Base-by-base conservation (phyloP, 345 rosid species). In the Viola odorata region DNA sequence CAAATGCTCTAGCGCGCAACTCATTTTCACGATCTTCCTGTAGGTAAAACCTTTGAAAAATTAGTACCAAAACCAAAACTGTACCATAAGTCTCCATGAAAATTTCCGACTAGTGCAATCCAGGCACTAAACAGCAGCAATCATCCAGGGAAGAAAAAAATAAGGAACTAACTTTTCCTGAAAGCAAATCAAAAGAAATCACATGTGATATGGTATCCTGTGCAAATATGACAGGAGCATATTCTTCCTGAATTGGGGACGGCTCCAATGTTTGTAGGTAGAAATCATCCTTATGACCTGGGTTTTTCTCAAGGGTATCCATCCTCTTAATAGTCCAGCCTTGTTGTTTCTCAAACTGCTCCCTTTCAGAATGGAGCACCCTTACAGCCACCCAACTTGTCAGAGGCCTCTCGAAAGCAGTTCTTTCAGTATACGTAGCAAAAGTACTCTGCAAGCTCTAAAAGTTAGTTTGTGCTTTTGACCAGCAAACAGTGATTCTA, bases 221-320 rank as follows among this genome's bases (percentile, higher is more conserved):
- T 41, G 99, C 99, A 75, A 94, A 94, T 77, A 94, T 94, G 52
- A 94, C 99, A 4, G 99, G 99, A 41, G 96, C 96, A 75, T 92
- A 92, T 85, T 92, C 98, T 69, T 87, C 84, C 75, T 83, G 89
- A 70, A 82, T 65, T 39, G 96, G 94, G 47, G 96, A 82, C 47
- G 94, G 91, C 78, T 87, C 95, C 75, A 70, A 65, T 6, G 74
- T 68, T 65, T 88, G 84, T 0, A 77, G 80, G 64, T 64, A 70
- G 64, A 80, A 80, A 42, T 86, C 91, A 78, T 85, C 92, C 77
- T 92, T 85, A 40, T 75, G 94, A 77, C 83, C 96, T 12, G 88
- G 98, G 62, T 84, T 85, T 57, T 89, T 77, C 67, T 87, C 85
- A 0, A 81, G 54, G 41, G 82, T 68, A 71, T 84, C 88, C 94